A percentile compares a stretch with the other conserved stretches of the same genome.
phyloP scores from a whole-genome alignment of 192 early-diverging fungal species.

The Allomyces macrogynus region DNA sequence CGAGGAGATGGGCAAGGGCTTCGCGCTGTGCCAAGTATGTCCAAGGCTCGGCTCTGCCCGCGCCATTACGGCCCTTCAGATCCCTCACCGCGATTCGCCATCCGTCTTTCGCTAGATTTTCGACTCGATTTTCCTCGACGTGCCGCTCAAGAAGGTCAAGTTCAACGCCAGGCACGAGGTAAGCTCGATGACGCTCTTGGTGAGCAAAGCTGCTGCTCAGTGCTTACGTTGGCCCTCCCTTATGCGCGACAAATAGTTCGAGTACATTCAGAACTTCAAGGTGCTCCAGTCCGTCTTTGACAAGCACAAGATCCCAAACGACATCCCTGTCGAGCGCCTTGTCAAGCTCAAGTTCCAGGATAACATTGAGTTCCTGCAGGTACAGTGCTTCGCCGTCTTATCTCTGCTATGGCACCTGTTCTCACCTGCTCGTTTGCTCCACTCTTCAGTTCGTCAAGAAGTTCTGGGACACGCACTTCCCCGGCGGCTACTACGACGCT shows the following conservation, averaged over 20 bases:
- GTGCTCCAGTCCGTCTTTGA: not conserved
- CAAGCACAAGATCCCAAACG: not conserved
- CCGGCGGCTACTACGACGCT: not conserved
- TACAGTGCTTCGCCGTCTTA: too few relatives aligned
- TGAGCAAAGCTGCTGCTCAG: too few relatives aligned
- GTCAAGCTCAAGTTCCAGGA: slow-evolving; percentile 96
- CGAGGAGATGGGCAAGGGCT: not conserved
- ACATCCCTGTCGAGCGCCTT: slow-evolving; percentile 67
- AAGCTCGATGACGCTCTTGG: not conserved
- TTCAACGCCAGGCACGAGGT: not conserved
- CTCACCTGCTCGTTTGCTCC: too few relatives aligned
- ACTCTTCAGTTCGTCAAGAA: not conserved
- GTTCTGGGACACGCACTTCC: not conserved
- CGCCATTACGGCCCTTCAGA: too few relatives aligned
- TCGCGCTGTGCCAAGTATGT: not conserved
- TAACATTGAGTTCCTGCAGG: slow-evolving; percentile 68
- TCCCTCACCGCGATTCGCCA: too few relatives aligned
- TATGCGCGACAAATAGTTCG: not conserved
- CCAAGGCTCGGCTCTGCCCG: too few relatives aligned
- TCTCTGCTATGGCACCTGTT: too few relatives aligned
- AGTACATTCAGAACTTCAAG: slow-evolving; percentile 1
- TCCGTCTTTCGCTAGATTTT: not conserved
- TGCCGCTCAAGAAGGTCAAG: not conserved
- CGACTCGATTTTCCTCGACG: not conserved
- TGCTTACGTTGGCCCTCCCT: too few relatives aligned